Percentiles rank a stretch among this genome's conserved stretches.
Conservation (phyloP, 495 filamentous ascomycete species). For the Penicillium robsamsonii region DNA sequence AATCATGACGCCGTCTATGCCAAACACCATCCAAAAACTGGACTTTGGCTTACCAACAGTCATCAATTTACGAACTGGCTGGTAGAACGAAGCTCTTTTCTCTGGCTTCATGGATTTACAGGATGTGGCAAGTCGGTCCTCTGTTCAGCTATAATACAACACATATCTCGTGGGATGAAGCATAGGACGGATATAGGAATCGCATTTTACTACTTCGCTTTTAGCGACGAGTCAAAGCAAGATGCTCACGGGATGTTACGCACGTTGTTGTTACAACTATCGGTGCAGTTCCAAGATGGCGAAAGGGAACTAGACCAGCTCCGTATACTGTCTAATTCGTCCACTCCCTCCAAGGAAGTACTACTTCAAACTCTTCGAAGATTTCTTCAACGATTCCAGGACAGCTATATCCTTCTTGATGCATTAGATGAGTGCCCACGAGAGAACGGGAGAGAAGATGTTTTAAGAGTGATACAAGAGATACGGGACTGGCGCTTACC, state of each 20-base stretch:
- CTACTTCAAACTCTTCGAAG: no score
- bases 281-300: no score
- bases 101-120: conserved; percentile 42
- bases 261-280: no score
- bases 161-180: conserved; percentile 18
- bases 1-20: conserved; percentile 28
- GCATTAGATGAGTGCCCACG: no score
- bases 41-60: conserved; percentile 34
- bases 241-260: conserved; percentile 30
- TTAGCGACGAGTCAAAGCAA: conserved; percentile 35
- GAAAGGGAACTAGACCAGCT: no score
- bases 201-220: conserved; percentile 44
- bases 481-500: no score
- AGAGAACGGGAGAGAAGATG: no score
- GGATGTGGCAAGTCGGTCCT: conserved; percentile 45
- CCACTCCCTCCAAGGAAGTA: no score
- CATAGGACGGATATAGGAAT: conserved; percentile 25
- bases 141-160: conserved; percentile 34
- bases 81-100: conserved; percentile 31
- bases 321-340: no score
- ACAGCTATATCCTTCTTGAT: no score
- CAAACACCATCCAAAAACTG: conserved; percentile 27
- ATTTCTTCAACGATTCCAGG: no score
- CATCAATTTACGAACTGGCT: conserved; percentile 32
- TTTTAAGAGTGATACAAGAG: no score